phyloP scores from a whole-genome alignment of 1,284 basidiomycete species.

The Malassezia vespertilionis region DNA sequence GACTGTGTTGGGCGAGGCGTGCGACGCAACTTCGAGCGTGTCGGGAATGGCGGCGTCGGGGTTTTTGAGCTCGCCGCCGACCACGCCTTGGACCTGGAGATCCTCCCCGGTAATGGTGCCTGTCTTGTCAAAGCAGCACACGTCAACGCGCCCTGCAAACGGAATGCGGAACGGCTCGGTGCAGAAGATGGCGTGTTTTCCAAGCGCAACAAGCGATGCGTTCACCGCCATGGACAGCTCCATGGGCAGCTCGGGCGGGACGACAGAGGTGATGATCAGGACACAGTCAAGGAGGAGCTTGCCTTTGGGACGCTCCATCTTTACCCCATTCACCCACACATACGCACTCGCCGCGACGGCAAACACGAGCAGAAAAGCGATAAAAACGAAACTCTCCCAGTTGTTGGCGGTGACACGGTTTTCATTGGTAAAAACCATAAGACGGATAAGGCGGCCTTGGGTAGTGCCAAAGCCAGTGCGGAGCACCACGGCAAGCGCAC shows the following conservation, averaged over 20 bases:
- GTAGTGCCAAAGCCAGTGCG: slow-evolving; percentile 47
- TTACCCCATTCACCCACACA: slow-evolving; percentile 40
- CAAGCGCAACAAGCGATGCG: slow-evolving; percentile 61
- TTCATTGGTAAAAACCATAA: slow-evolving; percentile 48
- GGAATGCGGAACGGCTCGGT: slow-evolving; percentile 48
- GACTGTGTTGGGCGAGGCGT: slow-evolving; percentile 66
- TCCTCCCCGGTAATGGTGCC: slow-evolving; percentile 47
- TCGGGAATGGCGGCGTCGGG: not conserved
- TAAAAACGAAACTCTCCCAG: slow-evolving; percentile 45
- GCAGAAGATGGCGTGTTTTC: slow-evolving; percentile 58
- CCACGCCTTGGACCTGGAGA: slow-evolving; percentile 43
- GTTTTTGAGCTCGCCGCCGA: slow-evolving; percentile 20
- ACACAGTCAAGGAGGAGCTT: slow-evolving; percentile 46
- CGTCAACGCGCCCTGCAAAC: slow-evolving; percentile 44
- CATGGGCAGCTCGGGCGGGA: slow-evolving; percentile 46
- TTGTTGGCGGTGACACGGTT: slow-evolving; percentile 45
- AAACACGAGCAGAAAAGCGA: slow-evolving; percentile 45
- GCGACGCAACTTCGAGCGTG: slow-evolving; percentile 63
- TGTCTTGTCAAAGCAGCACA: slow-evolving; percentile 48
- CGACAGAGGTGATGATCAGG: slow-evolving; percentile 47
- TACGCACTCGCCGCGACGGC: slow-evolving; percentile 43
- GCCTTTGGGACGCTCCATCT: slow-evolving; percentile 44
- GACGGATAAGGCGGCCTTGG: slow-evolving; percentile 45
- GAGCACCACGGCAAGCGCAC: slow-evolving; percentile 38
- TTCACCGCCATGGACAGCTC: slow-evolving; percentile 47